Evolutionary conservation across 768 basidiomycete species (phyloP), one percentile per base, ranked within the genome.

Genomic region (Lentinus tigrinus): DNA sequence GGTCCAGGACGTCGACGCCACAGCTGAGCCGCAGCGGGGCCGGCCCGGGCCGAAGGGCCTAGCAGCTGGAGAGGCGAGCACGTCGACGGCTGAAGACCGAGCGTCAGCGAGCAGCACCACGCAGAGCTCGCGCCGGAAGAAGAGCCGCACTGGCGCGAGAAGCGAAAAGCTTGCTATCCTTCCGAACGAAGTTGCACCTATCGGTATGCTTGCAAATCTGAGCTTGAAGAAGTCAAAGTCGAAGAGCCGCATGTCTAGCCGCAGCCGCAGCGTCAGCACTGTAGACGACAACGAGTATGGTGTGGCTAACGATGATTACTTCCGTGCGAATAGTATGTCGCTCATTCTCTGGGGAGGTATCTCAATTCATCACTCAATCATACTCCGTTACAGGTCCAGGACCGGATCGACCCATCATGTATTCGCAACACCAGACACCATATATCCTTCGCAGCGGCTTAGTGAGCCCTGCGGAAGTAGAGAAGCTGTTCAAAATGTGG

Each of bases 151-250:
- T 70, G 76, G 36, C 19, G 59, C 44, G 21, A 31, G 24, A 43
- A 47, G 51, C 17, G 66, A 73, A 36, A 85, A 80, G 65, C 79
- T 81, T 19, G 82, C 81, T 34, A 79, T 80, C 55, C 70, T 90
- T 17, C 88, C 88, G 2, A 80, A 73, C 40, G 82, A 79, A 56
- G 85, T 85, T 0, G 77, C 81, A 23, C 89, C 90, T 8, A 87
- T 86, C 67, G 90, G 91, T n/a, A 69, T 93, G 57, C 87, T 93
- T 72, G 87, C 86, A n/a, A 76, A 78, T 7, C 72, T 91, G 60
- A 77, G 78, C 49, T 70, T 89, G 63, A 80, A 76, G 67, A 81
- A 77, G 68, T n/a, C n/a, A n/a, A 78, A 74, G 50, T 43, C 58
- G 47, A 58, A 56, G 43, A 59, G 58, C 49, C 62, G 64, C 26